These are phyloP conservation scores for Neocatenulostroma microsporum DNA, from an alignment of 2,329 filamentous ascomycete genomes.

Conservation along the genomic window DNA sequence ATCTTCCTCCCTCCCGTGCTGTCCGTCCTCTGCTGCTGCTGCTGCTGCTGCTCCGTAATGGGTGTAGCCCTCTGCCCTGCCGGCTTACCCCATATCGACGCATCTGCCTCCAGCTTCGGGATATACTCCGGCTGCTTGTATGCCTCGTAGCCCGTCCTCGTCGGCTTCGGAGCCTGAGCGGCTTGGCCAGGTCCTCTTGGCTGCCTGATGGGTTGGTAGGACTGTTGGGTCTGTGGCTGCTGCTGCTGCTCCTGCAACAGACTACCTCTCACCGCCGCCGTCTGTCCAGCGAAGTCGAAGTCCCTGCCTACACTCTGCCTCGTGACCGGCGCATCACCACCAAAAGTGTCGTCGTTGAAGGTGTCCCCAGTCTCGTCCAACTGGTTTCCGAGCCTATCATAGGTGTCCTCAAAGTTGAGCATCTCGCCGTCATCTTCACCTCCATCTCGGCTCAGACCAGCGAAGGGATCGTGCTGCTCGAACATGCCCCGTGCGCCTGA, in stretches of 20 bases:
- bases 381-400: constrained; percentile 85
- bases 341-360: constrained; percentile 95
- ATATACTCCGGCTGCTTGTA: constrained; percentile 79
- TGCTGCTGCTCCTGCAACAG: constrained; percentile 80
- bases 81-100: constrained; percentile 80
- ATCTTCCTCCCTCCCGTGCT: constrained; percentile 57
- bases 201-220: too few relatives aligned
- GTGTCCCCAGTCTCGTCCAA: constrained; percentile 87
- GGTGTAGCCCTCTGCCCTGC: constrained; percentile 45
- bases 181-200: too few relatives aligned
- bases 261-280: constrained; percentile 74
- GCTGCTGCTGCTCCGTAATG: constrained; percentile 17
- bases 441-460: constrained; percentile 57
- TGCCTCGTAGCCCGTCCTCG: constrained; percentile 80
- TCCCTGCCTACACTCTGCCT: constrained; percentile 67
- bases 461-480: constrained; percentile 77
- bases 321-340: constrained; percentile 39
- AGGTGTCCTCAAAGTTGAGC: constrained; percentile 93
- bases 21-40: constrained; percentile 14
- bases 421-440: constrained; percentile 50
- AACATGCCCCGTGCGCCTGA: constrained; percentile 52
- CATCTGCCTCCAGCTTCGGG: constrained; percentile 84
- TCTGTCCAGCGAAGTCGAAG: constrained; percentile 94
- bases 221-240: constrained; percentile 63
- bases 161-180: constrained; percentile 49